Conservation (phyloP, 768 basidiomycete species). For the Panaeolus cyanescens region DNA sequence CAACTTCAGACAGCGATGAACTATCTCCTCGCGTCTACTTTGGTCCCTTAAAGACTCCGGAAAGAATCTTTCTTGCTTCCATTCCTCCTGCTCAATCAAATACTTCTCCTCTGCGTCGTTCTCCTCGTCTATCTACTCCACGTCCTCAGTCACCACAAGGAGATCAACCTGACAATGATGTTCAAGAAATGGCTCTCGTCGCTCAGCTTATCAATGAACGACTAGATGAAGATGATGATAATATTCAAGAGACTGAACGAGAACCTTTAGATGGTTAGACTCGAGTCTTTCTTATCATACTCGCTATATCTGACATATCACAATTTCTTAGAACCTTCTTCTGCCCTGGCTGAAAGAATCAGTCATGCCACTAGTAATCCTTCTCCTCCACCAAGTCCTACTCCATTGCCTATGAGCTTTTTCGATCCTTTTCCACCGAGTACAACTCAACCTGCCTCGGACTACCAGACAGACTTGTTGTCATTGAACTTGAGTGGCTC, state of each 20-base stretch:
- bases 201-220: conserved; percentile 26
- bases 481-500: conserved; percentile 26
- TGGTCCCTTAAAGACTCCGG: conserved; percentile 54
- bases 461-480: conserved; percentile 25
- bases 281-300: conserved; percentile 6
- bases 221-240: conserved; percentile 33
- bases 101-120: conserved; percentile 41
- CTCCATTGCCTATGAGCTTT: conserved; percentile 17
- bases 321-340: conserved; percentile 57
- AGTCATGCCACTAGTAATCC: conserved; percentile 75
- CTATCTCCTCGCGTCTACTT: conserved; percentile 48
- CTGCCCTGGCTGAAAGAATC: conserved; percentile 64
- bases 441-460: conserved; percentile 10
- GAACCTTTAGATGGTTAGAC: conserved; percentile 49
- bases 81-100: conserved; percentile 24
- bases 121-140: conserved; percentile 49
- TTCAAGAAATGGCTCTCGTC: conserved; percentile 22
- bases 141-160: conserved; percentile 26
- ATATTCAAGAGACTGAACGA: conserved; percentile 36
- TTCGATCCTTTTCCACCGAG: conserved; percentile 27
- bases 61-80: conserved; percentile 44
- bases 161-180: conserved; percentile 26
- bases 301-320: conserved; percentile 8
- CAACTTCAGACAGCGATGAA: conserved; percentile 41
- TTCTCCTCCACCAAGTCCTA: conserved; percentile 53